These are phyloP conservation scores for Curvularia hawaiiensis DNA, from an alignment of 2,329 filamentous ascomycete genomes.

Conservation along the genomic window DNA sequence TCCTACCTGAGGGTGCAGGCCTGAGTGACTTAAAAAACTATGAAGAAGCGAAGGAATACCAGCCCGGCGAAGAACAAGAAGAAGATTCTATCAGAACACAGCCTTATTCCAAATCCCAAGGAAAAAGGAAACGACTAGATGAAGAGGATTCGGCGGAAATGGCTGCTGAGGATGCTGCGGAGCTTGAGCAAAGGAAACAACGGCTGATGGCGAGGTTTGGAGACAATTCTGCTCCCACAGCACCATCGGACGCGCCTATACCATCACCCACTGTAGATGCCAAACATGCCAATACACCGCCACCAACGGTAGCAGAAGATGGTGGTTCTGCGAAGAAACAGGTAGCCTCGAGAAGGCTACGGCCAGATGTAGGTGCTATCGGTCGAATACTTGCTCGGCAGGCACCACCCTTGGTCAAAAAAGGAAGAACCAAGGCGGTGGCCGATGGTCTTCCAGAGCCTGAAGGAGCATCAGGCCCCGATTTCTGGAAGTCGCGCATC, in stretches of 20 bases:
- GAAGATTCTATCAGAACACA: conserved; percentile 1
- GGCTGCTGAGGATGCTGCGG: conserved; percentile 16
- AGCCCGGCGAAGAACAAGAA: not conserved
- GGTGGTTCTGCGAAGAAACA: conserved; percentile 11
- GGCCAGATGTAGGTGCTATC: conserved; percentile 35
- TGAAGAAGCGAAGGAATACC: conserved; percentile 42
- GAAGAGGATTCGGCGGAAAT: conserved; percentile 22
- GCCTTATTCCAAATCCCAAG: conserved; percentile 16
- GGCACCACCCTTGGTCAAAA: conserved; percentile 29
- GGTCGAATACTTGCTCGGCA: conserved; percentile 40
- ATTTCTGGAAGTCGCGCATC: conserved; percentile 77
- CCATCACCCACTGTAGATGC: conserved; percentile 3
- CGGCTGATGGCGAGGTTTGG: conserved; percentile 32
- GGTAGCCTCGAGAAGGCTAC: conserved; percentile 29
- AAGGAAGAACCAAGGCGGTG: conserved; percentile 23
- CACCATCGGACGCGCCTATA: conserved; percentile 4
- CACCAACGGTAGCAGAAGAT: not conserved
- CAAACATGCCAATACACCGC: conserved; percentile 1
- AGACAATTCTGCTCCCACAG: not conserved
- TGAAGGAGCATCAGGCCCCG: conserved; percentile 52
- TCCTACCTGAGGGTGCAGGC: conserved; percentile 58
- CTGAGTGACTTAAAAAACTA: conserved; percentile 57
- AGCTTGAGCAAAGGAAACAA: conserved; percentile 29
- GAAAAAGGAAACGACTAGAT: conserved; percentile 34
- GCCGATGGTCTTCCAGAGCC: conserved; percentile 29